Base-by-base conservation (phyloP, 176 grass and related monocot genomes). In the Oryza nivara region DNA sequence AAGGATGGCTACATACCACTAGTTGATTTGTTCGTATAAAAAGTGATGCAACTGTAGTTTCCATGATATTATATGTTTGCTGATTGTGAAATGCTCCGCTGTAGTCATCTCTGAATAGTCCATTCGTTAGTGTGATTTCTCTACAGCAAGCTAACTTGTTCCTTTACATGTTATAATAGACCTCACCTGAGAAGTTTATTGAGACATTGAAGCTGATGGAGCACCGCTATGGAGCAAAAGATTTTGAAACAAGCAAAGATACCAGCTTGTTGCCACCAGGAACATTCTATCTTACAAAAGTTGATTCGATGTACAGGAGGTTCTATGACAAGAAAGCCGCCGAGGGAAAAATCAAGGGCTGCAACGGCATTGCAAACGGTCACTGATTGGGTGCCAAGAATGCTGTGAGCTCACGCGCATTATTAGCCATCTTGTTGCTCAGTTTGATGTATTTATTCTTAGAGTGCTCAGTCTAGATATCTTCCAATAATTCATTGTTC, bases 281-380 rank as follows among this genome's bases (percentile, higher is more conserved):
- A 80, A 90, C 95, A 58, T 95, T 91, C 68, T 97, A 88, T 36
- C 91, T 97, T 60, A 88, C 91, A n/a, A 91, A 93, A 65, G 90
- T 97, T 5, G 95, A 97, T 76, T 81, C 82, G 19, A 89, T 97
- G 95, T 97, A 93, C 72, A 80, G 95, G 60, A 92, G 92, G 65
- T 94, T 87, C 71, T 94, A 94, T 35, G 70, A 87, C 47, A 88
- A 86, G 82, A 92, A 91, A 78, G 65, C 54, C 0, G 48, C 48
- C 3, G 54, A 82, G 7, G 5, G 34, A 41, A 75, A 75, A 60
- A 60, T 46, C 70, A 75, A 76, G 63, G 34, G 30, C 72, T 51
- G 82, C 82, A 76, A 80, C 52, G 82, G 48, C 70, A 30, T 89
- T 16, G 76, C 71, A 76, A 89, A 89, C 43, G 77, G 77, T 45